phyloP scores from a whole-genome alignment of 805 yeast genomes.

The Jamesozyma rosinii region DNA sequence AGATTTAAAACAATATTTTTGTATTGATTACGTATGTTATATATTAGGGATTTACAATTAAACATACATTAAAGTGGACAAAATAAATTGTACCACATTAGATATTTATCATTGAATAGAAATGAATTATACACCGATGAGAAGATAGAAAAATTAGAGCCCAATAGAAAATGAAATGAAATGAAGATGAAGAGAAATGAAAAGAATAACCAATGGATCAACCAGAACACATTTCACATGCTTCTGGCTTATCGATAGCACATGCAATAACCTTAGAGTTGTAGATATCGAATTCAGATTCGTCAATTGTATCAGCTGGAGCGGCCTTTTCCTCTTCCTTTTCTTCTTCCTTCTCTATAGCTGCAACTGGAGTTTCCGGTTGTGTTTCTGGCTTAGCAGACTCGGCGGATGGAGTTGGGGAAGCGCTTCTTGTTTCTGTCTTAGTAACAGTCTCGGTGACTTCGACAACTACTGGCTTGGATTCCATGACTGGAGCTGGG shows the following conservation, averaged over 20 bases:
- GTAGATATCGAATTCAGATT: slow-evolving; percentile 68
- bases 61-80: not conserved
- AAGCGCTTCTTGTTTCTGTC: slow-evolving; percentile 20
- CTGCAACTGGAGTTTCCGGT: slow-evolving; percentile 20
- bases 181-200: slow-evolving; percentile 2
- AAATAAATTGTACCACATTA: not conserved
- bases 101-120: not conserved
- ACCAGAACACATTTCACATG: slow-evolving; percentile 99
- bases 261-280: slow-evolving; percentile 92
- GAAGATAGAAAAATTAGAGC: not conserved
- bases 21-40: not conserved
- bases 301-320: slow-evolving; percentile 29
- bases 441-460: slow-evolving; percentile 8
- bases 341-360: slow-evolving; percentile 28
- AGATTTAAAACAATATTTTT: too few species aligned
- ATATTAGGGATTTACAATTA: not conserved
- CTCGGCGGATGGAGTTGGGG: slow-evolving; percentile 29
- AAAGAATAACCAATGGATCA: slow-evolving; percentile 28
- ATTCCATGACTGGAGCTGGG: slow-evolving; percentile 1
- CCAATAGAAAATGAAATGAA: not conserved
- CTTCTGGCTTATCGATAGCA: slow-evolving; percentile 92
- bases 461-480: slow-evolving; percentile 3
- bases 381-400: slow-evolving; percentile 18
- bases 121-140: not conserved
- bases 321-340: slow-evolving; percentile 34